Conservation (phyloP, 2,329 filamentous ascomycete genomes). For the Ascochyta viciae-villosae region DNA sequence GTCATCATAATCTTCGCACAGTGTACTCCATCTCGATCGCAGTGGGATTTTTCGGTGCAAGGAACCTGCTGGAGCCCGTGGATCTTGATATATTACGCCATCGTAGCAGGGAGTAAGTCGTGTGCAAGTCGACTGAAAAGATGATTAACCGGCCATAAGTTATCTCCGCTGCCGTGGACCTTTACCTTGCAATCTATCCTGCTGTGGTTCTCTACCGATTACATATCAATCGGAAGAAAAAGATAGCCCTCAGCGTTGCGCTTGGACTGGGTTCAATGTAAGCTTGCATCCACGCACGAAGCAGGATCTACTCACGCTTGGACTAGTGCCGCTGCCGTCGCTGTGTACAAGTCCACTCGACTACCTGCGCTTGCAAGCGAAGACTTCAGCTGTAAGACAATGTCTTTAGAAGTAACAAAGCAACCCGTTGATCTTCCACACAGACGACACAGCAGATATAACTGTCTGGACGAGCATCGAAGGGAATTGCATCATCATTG, state of each 20-base stretch:
- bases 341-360: constrained; percentile 44
- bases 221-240: constrained; percentile 51
- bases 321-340: constrained; percentile 34
- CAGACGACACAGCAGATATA: constrained; percentile 10
- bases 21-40: constrained; percentile 50
- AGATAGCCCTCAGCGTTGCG: constrained; percentile 49
- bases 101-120: too few species aligned
- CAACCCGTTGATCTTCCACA: not conserved
- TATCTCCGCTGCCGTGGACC: constrained; percentile 37
- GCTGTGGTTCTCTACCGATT: constrained; percentile 48
- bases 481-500: constrained; percentile 45
- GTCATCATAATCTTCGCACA: constrained; percentile 54
- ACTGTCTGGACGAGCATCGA: constrained; percentile 54
- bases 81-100: not conserved
- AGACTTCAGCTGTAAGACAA: constrained; percentile 46
- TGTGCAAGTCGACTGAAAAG: too few species aligned
- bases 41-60: constrained; percentile 49
- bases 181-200: constrained; percentile 55
- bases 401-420: too few species aligned
- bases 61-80: constrained; percentile 46
- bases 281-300: not conserved
- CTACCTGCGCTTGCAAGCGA: not conserved
- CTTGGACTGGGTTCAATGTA: constrained; percentile 29
- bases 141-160: too few species aligned
- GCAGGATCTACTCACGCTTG: not conserved